A percentile compares a stretch with the other conserved stretches of the same genome.
phyloP scores from a whole-genome alignment of 441 rosid genomes.

The Adansonia grandidieri region DNA sequence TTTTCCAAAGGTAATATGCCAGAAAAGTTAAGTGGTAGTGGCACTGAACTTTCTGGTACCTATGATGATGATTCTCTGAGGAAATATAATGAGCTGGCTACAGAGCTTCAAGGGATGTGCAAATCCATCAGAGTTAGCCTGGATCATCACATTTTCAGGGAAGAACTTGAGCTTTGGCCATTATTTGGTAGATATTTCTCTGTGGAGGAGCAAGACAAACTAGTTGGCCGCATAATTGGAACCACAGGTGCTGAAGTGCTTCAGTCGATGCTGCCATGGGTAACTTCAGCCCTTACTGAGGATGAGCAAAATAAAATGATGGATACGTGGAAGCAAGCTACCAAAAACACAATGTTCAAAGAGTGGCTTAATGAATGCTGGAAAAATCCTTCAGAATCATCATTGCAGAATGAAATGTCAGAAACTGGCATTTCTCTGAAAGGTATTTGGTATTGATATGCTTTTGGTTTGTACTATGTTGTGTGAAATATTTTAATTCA shows the following conservation, averaged over 20 bases:
- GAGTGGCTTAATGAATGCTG: constrained; percentile 79
- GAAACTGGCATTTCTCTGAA: constrained; percentile 47
- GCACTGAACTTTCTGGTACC: constrained; percentile 30
- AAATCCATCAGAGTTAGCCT: constrained; percentile 67
- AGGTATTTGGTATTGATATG: constrained; percentile 45
- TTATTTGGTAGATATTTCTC: constrained; percentile 68
- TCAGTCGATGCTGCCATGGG: constrained; percentile 83
- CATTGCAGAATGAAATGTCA: constrained; percentile 45
- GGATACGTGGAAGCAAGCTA: constrained; percentile 86
- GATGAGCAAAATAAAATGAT: constrained; percentile 78
- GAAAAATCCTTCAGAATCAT: constrained; percentile 55
- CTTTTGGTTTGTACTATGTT: constrained; percentile 21
- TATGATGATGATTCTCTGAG: constrained; percentile 35
- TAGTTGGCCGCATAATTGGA: constrained; percentile 77
- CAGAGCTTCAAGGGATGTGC: constrained; percentile 81
- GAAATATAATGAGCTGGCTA: constrained; percentile 58
- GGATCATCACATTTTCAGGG: constrained; percentile 69
- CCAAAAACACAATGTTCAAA: constrained; percentile 78
- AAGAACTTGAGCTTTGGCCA: constrained; percentile 82
- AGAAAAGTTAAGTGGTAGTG: constrained; percentile 32
- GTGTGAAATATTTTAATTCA: constrained; percentile 31
- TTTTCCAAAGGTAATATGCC: constrained; percentile 34
- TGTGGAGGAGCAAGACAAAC: constrained; percentile 71
- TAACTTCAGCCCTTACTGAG: constrained; percentile 69
- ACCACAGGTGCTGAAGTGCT: constrained; percentile 81